phyloP scores from a whole-genome alignment of 768 basidiomycete genomes.

The Agaricus blazei region DNA sequence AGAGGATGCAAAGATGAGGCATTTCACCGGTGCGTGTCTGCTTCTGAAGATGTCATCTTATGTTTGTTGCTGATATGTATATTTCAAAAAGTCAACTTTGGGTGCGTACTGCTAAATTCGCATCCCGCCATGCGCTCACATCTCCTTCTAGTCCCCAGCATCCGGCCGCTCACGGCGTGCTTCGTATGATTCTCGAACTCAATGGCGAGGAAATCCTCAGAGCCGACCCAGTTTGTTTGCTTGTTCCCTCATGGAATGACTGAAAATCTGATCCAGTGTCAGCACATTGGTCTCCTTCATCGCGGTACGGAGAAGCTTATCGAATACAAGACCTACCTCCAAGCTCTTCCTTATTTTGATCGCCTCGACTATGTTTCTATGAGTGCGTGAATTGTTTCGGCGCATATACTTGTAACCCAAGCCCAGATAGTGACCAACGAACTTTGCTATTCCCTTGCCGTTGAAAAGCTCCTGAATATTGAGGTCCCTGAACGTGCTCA shows the following conservation, averaged over 20 bases:
- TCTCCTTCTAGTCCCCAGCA: constrained; percentile 73
- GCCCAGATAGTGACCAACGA: constrained; percentile 90
- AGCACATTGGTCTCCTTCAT: constrained; percentile 95
- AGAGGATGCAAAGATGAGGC: constrained; percentile 78
- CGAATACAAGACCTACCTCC: constrained; percentile 97
- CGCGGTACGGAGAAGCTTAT: constrained; percentile 98
- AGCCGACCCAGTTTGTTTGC: constrained; percentile 65
- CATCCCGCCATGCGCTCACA: constrained; percentile 1
- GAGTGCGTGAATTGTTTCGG: constrained; percentile 54
- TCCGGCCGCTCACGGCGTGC: constrained; percentile 97
- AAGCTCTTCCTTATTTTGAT: constrained; percentile 98
- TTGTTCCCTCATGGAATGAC: neutral
- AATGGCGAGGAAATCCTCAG: constrained; percentile 95
- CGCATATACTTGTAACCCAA: neutral
- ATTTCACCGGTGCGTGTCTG: constrained; percentile 76
- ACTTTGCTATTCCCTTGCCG: constrained; percentile 93
- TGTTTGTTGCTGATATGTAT: neutral
- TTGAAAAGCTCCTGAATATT: constrained; percentile 96
- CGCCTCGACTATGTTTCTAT: constrained; percentile 99
- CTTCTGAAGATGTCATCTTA: neutral
- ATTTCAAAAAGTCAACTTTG: constrained; percentile 76
- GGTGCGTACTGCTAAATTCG: constrained; percentile 43
- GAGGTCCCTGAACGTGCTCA: constrained; percentile 95
- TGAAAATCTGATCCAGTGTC: constrained; percentile 7
- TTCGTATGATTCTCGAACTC: constrained; percentile 94